phyloP scores from a whole-genome alignment of 345 rosid genomes.

The Boechera stricta region DNA sequence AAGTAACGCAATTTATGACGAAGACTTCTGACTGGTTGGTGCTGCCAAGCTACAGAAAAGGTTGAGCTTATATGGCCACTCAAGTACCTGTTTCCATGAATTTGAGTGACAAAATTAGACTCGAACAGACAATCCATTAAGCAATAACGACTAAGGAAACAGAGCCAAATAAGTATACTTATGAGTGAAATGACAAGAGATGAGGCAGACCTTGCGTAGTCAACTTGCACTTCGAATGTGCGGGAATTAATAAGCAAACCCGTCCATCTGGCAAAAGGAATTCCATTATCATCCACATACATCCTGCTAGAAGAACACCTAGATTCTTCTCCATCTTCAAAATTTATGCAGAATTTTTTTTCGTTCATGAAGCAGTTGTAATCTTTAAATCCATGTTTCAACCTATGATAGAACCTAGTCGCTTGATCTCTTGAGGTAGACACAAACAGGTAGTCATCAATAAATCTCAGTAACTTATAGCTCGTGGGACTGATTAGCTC shows the following conservation, averaged over 20 bases:
- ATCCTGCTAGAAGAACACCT: conserved; percentile 50
- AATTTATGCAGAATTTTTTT: conserved; percentile 66
- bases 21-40: conserved; percentile 54
- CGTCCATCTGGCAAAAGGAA: conserved; percentile 73
- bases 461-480: conserved; percentile 66
- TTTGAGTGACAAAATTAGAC: conserved; percentile 8
- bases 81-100: conserved; percentile 63
- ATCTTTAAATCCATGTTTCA: conserved; percentile 65
- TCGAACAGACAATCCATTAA: not conserved
- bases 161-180: conserved; percentile 10
- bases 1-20: conserved; percentile 56
- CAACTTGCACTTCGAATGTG: conserved; percentile 84
- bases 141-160: not conserved
- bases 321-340: conserved; percentile 51
- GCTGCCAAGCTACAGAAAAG: conserved; percentile 68
- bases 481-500: conserved; percentile 40
- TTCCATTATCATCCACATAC: conserved; percentile 60
- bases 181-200: conserved; percentile 18
- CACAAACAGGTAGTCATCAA: conserved; percentile 80
- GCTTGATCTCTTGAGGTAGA: conserved; percentile 81
- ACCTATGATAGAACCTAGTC: conserved; percentile 52
- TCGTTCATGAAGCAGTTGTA: conserved; percentile 86
- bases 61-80: conserved; percentile 64
- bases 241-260: conserved; percentile 74
- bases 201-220: conserved; percentile 69